A percentile compares a stretch with the other conserved stretches of the same genome.
These are phyloP conservation scores for Hericium erinaceus DNA, from an alignment of 768 basidiomycete genomes.

Conservation along the genomic window DNA sequence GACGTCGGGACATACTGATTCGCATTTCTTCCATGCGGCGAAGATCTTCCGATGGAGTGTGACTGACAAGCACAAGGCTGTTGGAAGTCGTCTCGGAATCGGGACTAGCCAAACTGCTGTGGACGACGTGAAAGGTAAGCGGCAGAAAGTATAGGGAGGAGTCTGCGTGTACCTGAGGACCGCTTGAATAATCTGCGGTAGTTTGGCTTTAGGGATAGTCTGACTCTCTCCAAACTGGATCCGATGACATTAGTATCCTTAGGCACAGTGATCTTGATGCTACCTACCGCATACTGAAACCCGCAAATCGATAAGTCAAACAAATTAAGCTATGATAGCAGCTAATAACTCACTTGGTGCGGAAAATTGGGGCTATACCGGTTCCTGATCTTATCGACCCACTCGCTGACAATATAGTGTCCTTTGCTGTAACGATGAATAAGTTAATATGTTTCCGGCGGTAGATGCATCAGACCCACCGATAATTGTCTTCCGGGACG, in stretches of 20 bases:
- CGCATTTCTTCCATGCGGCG: conserved; percentile 67
- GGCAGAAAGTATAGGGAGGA: not conserved
- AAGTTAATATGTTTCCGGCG: not conserved
- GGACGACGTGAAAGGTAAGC: not conserved
- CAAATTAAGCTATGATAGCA: conserved; percentile 13
- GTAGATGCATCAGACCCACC: conserved; percentile 29
- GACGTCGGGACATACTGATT: conserved; percentile 47
- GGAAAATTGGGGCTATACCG: conserved; percentile 56
- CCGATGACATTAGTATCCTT: conserved; percentile 3
- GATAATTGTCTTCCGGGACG: conserved; percentile 63
- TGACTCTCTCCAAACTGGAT: conserved; percentile 73
- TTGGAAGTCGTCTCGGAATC: conserved; percentile 69
- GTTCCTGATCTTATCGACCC: conserved; percentile 55
- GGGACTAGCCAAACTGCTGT: conserved; percentile 64
- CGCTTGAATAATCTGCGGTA: conserved; percentile 66
- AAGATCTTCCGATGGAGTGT: conserved; percentile 47
- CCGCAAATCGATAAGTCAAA: conserved; percentile 3
- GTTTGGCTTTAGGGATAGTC: conserved; percentile 51
- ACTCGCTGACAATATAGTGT: conserved; percentile 67
- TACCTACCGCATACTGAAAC: conserved; percentile 50
- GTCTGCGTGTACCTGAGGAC: conserved; percentile 47
- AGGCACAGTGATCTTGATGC: conserved; percentile 1
- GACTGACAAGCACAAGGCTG: conserved; percentile 61
- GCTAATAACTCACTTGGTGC: conserved; percentile 50
- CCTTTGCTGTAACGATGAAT: conserved; percentile 35